Evolutionary conservation across 768 basidiomycete species (phyloP).

Genomic region (Postia placenta): DNA sequence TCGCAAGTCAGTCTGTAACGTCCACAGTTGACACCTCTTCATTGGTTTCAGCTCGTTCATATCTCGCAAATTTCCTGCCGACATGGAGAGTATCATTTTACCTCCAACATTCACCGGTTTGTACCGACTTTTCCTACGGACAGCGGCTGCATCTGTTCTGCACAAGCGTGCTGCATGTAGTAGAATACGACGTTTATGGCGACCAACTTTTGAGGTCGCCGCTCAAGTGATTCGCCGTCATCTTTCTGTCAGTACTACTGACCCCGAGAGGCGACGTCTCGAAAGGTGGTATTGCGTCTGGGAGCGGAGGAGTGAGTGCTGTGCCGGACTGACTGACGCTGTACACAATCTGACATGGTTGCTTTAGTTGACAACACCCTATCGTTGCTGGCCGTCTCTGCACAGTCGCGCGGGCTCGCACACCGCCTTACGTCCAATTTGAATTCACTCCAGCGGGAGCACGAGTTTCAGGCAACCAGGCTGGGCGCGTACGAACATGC

Average conservation of each 20-base stretch:
- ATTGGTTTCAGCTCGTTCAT: too few species aligned
- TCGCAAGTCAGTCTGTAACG: too few species aligned
- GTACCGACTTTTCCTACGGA: constrained; percentile 55
- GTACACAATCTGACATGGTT: constrained; percentile 3
- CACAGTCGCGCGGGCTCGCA: constrained; percentile 54
- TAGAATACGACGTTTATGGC: constrained; percentile 42
- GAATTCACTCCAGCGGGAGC: constrained; percentile 31
- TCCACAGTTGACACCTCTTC: too few species aligned
- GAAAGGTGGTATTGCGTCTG: constrained; percentile 44
- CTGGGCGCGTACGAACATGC: constrained; percentile 18
- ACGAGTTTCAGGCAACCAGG: constrained; percentile 4
- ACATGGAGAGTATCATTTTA: constrained; percentile 7
- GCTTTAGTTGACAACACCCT: constrained; percentile 62
- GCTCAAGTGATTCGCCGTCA: constrained; percentile 37
- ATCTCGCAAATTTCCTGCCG: too few species aligned
- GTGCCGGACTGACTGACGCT: neutral
- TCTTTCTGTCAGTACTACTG: constrained; percentile 23
- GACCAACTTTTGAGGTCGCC: constrained; percentile 50
- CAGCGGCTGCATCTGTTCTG: constrained; percentile 51
- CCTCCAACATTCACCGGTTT: constrained; percentile 43
- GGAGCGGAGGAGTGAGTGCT: constrained; percentile 47
- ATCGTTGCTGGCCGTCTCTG: constrained; percentile 54
- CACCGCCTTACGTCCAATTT: constrained; percentile 57
- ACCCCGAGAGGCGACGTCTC: constrained; percentile 24
- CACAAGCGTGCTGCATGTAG: constrained; percentile 39